Base-by-base conservation (phyloP, 1,284 basidiomycete genomes). In the Tranzscheliella williamsii region DNA sequence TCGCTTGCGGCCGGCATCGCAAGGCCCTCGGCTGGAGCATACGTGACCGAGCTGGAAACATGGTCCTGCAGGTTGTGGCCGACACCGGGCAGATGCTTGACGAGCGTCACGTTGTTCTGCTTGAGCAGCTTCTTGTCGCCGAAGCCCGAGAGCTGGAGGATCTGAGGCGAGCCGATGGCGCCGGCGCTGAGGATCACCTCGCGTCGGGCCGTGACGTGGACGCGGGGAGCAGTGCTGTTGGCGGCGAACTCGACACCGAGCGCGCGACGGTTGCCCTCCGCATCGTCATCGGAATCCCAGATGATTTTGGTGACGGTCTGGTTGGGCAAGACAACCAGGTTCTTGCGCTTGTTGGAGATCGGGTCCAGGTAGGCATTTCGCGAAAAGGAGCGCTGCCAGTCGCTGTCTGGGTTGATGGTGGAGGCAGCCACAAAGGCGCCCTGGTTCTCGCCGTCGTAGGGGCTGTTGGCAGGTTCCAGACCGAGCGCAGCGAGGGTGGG, bases 61-160 rank as follows among this genome's bases (percentile, higher is more conserved):
- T 84, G 83, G 42, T 84, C 83, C 44, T 83, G 83, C 6, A 83
- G 70, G 63, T 84, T 84, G 57, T 79, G 78, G 5, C 83, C 83
- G 2, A 84, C 82, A 4, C 82, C 82, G 5, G 80, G 79, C 13
- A 84, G 77, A 22, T 81, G 73, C 24, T 82, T 64, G 43, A 79
- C 75, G 4, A 79, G 44, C 2, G 76, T 71, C 15, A 84, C 76
- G 9, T 79, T 79, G n/a, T 80, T 60, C 29, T 60, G 70, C 11
- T 70, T 54, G 11, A 84, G 75, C 1, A 82, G 65, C 11, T 78
- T 72, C 17, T 66, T 70, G 38, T 78, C 63, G 6, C 83, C 83
- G 30, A 84, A 81, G 5, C 83, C 83, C 2, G 81, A 82, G 4
- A 83, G 69, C 50, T 83, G 82, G 0, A 84, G 75, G 17, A 84